Evolutionary conservation across 2,329 filamentous ascomycete genomes (phyloP), one percentile per base, ranked within the genome.

Genomic region (Alternaria consortialis): DNA sequence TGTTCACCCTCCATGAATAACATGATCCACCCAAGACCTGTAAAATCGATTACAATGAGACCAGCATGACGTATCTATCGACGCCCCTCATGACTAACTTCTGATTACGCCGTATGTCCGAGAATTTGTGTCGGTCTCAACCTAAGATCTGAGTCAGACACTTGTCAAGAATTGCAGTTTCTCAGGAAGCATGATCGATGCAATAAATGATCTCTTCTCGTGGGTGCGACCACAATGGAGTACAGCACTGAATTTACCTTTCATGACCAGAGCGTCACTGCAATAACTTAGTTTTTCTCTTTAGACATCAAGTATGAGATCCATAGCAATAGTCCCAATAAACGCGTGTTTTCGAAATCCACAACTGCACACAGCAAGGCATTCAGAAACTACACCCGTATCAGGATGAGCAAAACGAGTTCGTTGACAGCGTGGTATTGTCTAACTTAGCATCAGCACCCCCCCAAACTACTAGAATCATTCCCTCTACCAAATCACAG

Each of bases 41-140:
- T 37, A 20, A 8, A 37, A n/a, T n/a, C 20, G 12, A 25, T 37
- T 20, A 13, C 15, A 34, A 36, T 37, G 8, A 15, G 17, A 13
- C 46, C 31, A 48, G 20, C 31, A 48, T 48, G 46, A 36, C 31
- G 50, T 42, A 53, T 54, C 25, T 34, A 34, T 5, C 42, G 27
- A n/a, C 20, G 15, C 17, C 39, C 11, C 39, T 42, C 39, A 23
- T 23, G 17, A 23, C 39, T 5, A 42, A 23, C 17, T 23, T 42
- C 5, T 42, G 20, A 23, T 12, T 8, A 7, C 44, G 27, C 27
- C 37, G 13, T 42, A 20, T 48, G 36, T 15, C 39, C n/a, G 48
- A 58, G n/a, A 39, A 17, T 25, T 53, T 27, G 20, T 34, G 11
- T 34, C 40, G 32, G 31, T 47, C 34, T 17, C 44, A 31, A 9